These are phyloP conservation scores for Coniochaeta sp. DNA, from an alignment of 2,329 filamentous ascomycete species.

Conservation along the genomic window DNA sequence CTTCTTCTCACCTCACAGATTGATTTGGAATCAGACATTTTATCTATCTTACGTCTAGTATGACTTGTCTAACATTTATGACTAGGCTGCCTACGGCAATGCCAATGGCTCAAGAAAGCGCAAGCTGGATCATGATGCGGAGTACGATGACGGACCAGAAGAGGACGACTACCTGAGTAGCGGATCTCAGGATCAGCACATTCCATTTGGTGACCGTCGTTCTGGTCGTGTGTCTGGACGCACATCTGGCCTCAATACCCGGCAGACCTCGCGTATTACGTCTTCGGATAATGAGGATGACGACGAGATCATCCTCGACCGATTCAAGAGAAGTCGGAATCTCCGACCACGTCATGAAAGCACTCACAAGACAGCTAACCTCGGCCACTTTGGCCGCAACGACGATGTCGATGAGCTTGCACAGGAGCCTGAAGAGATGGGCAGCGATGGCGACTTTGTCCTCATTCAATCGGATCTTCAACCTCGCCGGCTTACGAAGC, in stretches of 20 bases:
- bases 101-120: not conserved
- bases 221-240: not conserved
- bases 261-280: not conserved
- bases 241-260: not conserved
- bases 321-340: not conserved
- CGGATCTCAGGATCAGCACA: not conserved
- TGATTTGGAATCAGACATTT: not conserved
- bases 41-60: not conserved
- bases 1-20: not conserved
- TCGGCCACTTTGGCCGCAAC: conserved; percentile 3
- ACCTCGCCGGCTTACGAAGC: conserved; percentile 8
- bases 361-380: conserved; percentile 1
- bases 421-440: conserved; percentile 15
- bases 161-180: not conserved
- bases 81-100: not conserved
- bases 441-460: conserved; percentile 15
- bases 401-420: conserved; percentile 21
- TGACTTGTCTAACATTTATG: not conserved
- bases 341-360: not conserved
- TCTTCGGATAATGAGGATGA: not conserved
- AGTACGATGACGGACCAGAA: not conserved
- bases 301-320: not conserved
- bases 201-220: not conserved
- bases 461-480: conserved; percentile 18
- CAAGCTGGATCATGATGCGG: not conserved